Evolutionary conservation across 345 rosid genomes (phyloP).

Genomic region (Theobroma cacao): DNA sequence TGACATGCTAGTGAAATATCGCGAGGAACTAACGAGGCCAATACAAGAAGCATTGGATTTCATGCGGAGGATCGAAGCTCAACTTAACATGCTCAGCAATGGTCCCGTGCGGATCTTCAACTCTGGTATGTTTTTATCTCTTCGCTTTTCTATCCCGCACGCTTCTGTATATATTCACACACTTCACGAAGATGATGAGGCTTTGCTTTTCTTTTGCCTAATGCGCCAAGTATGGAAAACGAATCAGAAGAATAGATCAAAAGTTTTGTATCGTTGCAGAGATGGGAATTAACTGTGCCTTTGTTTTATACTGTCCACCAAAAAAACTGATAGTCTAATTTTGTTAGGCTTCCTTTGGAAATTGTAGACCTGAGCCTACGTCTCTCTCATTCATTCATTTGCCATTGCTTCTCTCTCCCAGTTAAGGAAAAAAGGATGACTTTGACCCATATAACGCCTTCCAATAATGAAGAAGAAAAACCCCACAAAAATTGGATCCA

Average conservation of each 20-base stretch:
- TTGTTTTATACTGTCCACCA: not conserved
- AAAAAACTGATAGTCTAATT: not conserved
- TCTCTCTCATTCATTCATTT: slow-evolving; percentile 8
- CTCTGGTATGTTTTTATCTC: slow-evolving; percentile 46
- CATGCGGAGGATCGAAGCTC: slow-evolving; percentile 94
- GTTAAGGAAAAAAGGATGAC: not conserved
- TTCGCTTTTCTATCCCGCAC: not conserved
- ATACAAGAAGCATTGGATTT: slow-evolving; percentile 97
- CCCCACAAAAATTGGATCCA: slow-evolving; percentile 3
- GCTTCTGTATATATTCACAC: not conserved
- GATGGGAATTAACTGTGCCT: slow-evolving; percentile 2
- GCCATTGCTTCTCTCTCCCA: slow-evolving; percentile 12
- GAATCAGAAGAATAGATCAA: slow-evolving; percentile 7
- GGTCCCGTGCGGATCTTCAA: slow-evolving; percentile 75
- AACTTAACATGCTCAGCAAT: slow-evolving; percentile 70
- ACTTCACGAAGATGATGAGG: not conserved
- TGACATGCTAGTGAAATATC: slow-evolving; percentile 92
- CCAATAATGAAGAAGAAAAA: slow-evolving; percentile 8
- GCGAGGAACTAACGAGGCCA: slow-evolving; percentile 89
- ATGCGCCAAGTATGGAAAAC: not conserved
- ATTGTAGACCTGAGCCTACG: slow-evolving; percentile 8
- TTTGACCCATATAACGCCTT: slow-evolving; percentile 21
- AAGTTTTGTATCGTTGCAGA: slow-evolving; percentile 15
- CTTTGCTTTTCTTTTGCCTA: not conserved
- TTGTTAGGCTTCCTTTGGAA: slow-evolving; percentile 13